Base-by-base conservation (phyloP, 2,329 filamentous ascomycete genomes). In the Aciculosporium take region DNA sequence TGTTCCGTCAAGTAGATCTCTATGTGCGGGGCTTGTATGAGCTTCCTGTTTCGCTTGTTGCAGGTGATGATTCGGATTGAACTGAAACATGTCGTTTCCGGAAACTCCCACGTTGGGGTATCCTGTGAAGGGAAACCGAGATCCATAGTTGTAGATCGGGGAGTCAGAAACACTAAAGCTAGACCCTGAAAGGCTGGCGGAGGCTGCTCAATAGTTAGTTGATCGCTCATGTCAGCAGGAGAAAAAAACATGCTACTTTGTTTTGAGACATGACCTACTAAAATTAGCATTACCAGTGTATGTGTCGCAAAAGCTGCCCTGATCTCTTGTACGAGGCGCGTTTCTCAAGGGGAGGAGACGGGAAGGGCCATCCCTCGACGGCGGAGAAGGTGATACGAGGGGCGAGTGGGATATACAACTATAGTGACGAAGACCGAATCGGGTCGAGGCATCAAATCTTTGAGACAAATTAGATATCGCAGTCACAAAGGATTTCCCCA, bases 341-440 rank as follows among this genome's bases (percentile, higher is more conserved):
- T 57, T 55, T 42, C 56, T 51, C 28, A 41, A 20, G 12, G 49
- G 40, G 18, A 55, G 51, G 2, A 52, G 46, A 20, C 53, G 52
- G 31, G 51, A 33, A 18, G 53, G 48, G 5, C 56, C 29, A 28
- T 58, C 56, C 46, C 54, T 52, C 1, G 53, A 47, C 7, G 51
- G 46, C 10, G 55, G 58, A 7, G 58, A 59, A 5, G 60, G 60
- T n/a, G 60, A 62, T 31, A 52, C 51, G 25, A 64, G 47, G 43
- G 61, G 65, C 13, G 63, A 57, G 38, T 64, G 61, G 8, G 62
- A 56, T 28, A 56, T 53, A 13, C 63, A 49, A 31, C 59, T 59
- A 15, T 67, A 53, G 4, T 56, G 52, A 17, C 61, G 60, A 27
- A 65, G 49, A 15, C 51, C 55, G 17, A 61, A 53, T 46, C 53